These are phyloP conservation scores for Camellia sinensis DNA, from an alignment of 148 eudicot genomes.

Conservation along the genomic window DNA sequence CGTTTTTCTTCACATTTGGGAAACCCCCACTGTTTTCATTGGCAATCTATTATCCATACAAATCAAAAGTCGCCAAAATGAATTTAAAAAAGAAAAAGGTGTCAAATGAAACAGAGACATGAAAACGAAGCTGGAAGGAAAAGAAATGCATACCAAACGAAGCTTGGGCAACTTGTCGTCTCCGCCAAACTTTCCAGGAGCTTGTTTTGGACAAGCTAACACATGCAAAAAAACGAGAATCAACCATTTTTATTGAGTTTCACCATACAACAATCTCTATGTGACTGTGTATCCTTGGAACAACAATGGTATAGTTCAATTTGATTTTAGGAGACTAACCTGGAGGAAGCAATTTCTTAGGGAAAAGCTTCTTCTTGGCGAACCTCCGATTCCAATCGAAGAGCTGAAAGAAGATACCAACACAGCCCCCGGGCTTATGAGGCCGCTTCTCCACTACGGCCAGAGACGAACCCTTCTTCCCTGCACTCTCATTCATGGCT, in stretches of 20 bases:
- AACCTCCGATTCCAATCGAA: constrained; percentile 94
- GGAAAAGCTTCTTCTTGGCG: constrained; percentile 83
- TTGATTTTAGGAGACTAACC: constrained; percentile 35
- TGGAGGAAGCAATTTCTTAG: constrained; percentile 77
- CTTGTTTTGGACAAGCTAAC: constrained; percentile 62
- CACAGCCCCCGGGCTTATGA: constrained; percentile 82
- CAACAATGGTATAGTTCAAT: background rate
- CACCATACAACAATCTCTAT: background rate
- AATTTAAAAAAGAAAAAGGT: background rate
- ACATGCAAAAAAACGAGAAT: background rate
- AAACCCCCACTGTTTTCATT: constrained; percentile 73
- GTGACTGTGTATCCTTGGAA: background rate
- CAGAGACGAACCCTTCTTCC: constrained; percentile 43
- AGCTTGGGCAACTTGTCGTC: constrained; percentile 79
- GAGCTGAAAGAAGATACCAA: constrained; percentile 84
- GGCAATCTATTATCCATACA: constrained; percentile 55
- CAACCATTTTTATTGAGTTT: background rate
- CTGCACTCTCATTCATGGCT: constrained; percentile 32
- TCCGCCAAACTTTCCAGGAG: constrained; percentile 67
- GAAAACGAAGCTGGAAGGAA: constrained; percentile 11
- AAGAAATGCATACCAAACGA: constrained; percentile 59
- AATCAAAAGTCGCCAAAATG: background rate
- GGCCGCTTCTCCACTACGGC: constrained; percentile 68
- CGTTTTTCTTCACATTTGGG: constrained; percentile 51
- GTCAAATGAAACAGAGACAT: background rate